Percentiles rank a stretch among this genome's conserved stretches.
Conservation (phyloP, 2,329 filamentous ascomycete genomes). For the Calonectria ilicicola region DNA sequence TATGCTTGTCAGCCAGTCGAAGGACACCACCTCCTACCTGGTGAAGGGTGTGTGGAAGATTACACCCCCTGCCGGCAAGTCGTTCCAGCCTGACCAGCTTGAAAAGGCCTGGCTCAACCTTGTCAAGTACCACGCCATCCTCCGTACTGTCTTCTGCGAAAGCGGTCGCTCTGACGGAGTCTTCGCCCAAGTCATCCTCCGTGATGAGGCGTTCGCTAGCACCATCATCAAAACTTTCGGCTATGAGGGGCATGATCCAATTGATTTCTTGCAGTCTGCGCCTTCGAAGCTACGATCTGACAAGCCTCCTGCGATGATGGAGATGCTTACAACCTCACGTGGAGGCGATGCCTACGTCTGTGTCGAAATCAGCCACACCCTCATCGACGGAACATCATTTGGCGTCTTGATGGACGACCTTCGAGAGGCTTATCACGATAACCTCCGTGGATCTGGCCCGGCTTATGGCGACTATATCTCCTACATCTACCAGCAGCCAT, state of each 20-base stretch:
- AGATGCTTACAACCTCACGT: background rate
- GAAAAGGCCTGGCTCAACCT: conserved; percentile 27
- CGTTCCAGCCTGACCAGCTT: conserved; percentile 7
- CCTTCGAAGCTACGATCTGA: background rate
- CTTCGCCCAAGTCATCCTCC: background rate
- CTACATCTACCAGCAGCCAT: background rate
- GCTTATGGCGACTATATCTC: background rate
- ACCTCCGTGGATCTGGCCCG: background rate
- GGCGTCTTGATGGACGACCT: conserved; percentile 46
- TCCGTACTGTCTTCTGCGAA: conserved; percentile 17
- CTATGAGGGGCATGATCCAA: background rate
- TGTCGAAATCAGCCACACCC: conserved; percentile 48
- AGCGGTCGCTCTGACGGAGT: background rate
- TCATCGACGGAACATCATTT: conserved; percentile 46
- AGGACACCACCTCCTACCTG: conserved; percentile 11
- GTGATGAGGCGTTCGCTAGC: background rate
- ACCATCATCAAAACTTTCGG: conserved; percentile 3
- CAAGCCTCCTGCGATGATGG: background rate
- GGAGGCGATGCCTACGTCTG: conserved; percentile 25
- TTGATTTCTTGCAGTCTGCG: background rate
- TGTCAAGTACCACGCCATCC: conserved; percentile 21
- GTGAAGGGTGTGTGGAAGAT: background rate
- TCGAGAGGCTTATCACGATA: conserved; percentile 37
- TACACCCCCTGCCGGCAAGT: background rate
- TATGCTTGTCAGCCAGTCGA: conserved; percentile 23